These are phyloP conservation scores for Leucaena leucocephala DNA, from an alignment of 306 rosid species.

Conservation along the genomic window DNA sequence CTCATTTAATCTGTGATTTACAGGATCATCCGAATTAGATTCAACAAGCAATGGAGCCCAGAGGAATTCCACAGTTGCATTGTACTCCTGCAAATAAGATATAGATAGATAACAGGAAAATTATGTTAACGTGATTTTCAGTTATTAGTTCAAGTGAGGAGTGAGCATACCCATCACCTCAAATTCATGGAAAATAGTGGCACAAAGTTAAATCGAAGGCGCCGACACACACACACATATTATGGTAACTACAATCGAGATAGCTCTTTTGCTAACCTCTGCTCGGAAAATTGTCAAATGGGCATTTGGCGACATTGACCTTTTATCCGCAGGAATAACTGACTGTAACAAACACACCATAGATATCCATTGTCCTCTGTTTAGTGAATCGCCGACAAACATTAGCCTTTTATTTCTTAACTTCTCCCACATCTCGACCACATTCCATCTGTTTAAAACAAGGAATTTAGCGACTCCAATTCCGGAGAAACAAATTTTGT, in stretches of 20 bases:
- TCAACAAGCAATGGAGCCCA: constrained; percentile 98
- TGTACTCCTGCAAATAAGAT: constrained; percentile 73
- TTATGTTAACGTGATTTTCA: constrained; percentile 8
- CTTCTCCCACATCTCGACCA: constrained; percentile 89
- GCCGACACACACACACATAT: background rate
- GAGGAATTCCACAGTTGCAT: constrained; percentile 94
- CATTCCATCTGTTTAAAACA: constrained; percentile 65
- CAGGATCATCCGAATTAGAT: constrained; percentile 97
- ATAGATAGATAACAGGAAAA: constrained; percentile 26
- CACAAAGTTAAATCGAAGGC: background rate
- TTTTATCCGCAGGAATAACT: constrained; percentile 78
- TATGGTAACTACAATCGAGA: background rate
- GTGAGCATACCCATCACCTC: constrained; percentile 18
- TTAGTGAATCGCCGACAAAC: constrained; percentile 98
- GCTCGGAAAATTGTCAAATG: constrained; percentile 89
- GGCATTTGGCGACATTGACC: constrained; percentile 94
- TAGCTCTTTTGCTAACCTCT: constrained; percentile 54
- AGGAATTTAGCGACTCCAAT: background rate
- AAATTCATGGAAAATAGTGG: background rate
- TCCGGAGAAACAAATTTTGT: constrained; percentile 16
- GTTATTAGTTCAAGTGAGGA: background rate
- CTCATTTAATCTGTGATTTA: constrained; percentile 82
- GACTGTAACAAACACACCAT: constrained; percentile 93
- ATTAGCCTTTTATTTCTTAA: constrained; percentile 86
- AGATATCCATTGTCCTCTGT: constrained; percentile 98